A percentile compares a stretch with the other conserved stretches of the same genome.
Conservation (phyloP, 441 rosid species). For the Omphalea diandra region DNA sequence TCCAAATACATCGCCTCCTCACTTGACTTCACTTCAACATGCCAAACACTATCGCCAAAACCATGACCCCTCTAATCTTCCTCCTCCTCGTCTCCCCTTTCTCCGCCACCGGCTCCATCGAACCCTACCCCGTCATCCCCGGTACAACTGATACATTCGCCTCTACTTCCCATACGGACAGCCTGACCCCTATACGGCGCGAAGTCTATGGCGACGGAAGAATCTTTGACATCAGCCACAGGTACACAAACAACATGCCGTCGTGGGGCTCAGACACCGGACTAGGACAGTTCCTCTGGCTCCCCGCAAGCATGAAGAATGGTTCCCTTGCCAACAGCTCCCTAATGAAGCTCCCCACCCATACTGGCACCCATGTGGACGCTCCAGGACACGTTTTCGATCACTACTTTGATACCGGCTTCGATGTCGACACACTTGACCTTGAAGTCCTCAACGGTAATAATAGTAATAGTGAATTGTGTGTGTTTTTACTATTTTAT, state of each 20-base stretch:
- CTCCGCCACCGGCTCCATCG: slow-evolving; percentile 11
- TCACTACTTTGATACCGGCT: slow-evolving; percentile 56
- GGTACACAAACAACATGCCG: slow-evolving; percentile 36
- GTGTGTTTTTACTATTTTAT: background rate
- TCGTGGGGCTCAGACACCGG: slow-evolving; percentile 36
- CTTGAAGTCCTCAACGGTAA: slow-evolving; percentile 41
- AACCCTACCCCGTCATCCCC: slow-evolving; percentile 30
- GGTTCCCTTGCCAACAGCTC: slow-evolving; percentile 46
- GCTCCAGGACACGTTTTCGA: slow-evolving; percentile 59
- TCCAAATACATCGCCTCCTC: too few species aligned
- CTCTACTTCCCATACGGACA: slow-evolving; percentile 20
- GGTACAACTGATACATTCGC: slow-evolving; percentile 28
- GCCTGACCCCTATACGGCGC: slow-evolving; percentile 44
- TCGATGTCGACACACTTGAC: slow-evolving; percentile 57
- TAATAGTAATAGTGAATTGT: background rate
- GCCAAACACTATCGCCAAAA: background rate
- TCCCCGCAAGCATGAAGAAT: slow-evolving; percentile 48
- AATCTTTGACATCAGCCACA: slow-evolving; percentile 51
- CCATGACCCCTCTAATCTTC: background rate
- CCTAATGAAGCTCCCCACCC: slow-evolving; percentile 43
- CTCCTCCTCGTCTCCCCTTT: slow-evolving; percentile 18
- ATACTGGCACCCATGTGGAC: slow-evolving; percentile 63
- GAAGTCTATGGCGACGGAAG: slow-evolving; percentile 38
- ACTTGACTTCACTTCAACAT: background rate
- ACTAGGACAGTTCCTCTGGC: slow-evolving; percentile 49